phyloP scores from a whole-genome alignment of 1,284 basidiomycete genomes.

The Schizopora paradoxa region DNA sequence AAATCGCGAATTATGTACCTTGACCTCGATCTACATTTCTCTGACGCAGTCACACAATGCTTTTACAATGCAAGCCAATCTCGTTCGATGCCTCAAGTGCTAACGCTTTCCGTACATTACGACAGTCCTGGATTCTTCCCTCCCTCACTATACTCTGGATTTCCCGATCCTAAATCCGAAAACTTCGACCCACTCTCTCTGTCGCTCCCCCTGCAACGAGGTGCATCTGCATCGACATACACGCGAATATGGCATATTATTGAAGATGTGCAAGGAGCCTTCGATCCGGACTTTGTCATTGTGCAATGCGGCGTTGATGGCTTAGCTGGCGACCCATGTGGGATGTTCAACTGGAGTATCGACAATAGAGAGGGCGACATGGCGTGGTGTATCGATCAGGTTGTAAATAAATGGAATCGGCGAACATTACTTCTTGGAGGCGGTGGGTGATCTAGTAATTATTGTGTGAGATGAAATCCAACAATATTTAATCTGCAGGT shows the following conservation, averaged over 20 bases:
- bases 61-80: constrained; percentile 46
- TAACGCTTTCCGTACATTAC: constrained; percentile 86
- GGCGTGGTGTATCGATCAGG: constrained; percentile 58
- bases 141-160: constrained; percentile 44
- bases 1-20: constrained; percentile 81
- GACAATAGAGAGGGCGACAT: constrained; percentile 55
- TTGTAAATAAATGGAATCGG: constrained; percentile 54
- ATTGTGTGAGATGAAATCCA: too few relatives aligned
- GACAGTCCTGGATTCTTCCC: constrained; percentile 82
- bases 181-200: constrained; percentile 68
- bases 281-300: constrained; percentile 73
- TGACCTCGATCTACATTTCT: constrained; percentile 89
- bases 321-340: constrained; percentile 77
- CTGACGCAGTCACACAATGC: constrained; percentile 81
- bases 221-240: constrained; percentile 61
- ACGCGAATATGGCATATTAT: constrained; percentile 56
- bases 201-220: constrained; percentile 66
- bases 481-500: constrained; percentile 38
- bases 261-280: constrained; percentile 56
- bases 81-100: constrained; percentile 42
- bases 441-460: constrained; percentile 33
- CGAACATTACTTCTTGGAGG: constrained; percentile 63
- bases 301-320: constrained; percentile 87
- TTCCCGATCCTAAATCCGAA: constrained; percentile 38
- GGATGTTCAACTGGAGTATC: constrained; percentile 74